phyloP scores from a whole-genome alignment of 345 rosid species.

The Xanthoceras sorbifolium region DNA sequence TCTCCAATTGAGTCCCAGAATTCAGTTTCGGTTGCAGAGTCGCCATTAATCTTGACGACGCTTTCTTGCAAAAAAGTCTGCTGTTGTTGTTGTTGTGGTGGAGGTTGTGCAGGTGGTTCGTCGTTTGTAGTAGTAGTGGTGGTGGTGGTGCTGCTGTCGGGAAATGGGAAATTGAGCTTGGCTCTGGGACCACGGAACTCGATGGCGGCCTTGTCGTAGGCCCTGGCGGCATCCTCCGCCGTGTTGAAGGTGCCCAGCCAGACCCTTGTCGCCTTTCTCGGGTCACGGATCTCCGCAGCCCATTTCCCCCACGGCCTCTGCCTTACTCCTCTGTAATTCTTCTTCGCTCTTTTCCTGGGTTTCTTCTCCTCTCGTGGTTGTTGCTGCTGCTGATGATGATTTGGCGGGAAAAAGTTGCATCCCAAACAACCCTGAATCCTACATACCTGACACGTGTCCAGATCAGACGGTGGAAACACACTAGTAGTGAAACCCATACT shows the following conservation, averaged over 20 bases:
- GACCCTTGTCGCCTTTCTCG: constrained; percentile 68
- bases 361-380: constrained; percentile 7
- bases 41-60: background rate
- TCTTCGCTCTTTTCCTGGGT: constrained; percentile 45
- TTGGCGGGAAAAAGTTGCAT: constrained; percentile 76
- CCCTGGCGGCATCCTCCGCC: constrained; percentile 90
- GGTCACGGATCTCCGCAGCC: constrained; percentile 98
- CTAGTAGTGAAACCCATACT: background rate
- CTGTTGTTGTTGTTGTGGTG: background rate
- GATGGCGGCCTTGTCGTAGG: constrained; percentile 82
- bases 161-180: constrained; percentile 67
- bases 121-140: background rate
- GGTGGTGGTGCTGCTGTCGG: constrained; percentile 26
- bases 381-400: constrained; percentile 26
- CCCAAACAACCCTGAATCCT: constrained; percentile 69
- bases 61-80: background rate
- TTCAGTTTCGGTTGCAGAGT: constrained; percentile 23
- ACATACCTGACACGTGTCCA: constrained; percentile 66
- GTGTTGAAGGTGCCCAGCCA: constrained; percentile 96
- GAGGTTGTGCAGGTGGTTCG: background rate
- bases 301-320: constrained; percentile 99
- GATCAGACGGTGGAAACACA: constrained; percentile 33
- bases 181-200: constrained; percentile 69
- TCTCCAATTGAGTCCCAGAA: constrained; percentile 37
- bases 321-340: constrained; percentile 91